These are phyloP conservation scores for Trametes sp. DNA, from an alignment of 1,284 basidiomycete species.

Conservation along the genomic window DNA sequence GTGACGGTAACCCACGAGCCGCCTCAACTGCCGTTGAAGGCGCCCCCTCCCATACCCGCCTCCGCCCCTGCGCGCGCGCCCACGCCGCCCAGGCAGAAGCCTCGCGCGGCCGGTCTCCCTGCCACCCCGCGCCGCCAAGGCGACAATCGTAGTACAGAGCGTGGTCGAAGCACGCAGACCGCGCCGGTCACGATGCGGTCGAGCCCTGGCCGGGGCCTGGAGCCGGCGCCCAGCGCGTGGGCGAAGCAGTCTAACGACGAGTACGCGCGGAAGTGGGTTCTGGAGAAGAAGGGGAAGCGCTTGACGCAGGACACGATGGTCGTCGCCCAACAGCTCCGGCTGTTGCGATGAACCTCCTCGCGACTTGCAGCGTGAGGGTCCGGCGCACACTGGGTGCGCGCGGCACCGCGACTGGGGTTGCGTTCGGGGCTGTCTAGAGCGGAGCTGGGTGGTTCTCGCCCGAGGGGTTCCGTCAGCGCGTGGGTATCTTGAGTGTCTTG, in stretches of 20 bases:
- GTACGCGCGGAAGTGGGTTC: conserved; percentile 29
- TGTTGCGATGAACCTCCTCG: conserved; percentile 28
- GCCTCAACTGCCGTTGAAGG: conserved; percentile 10
- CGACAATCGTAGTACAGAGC: conserved; percentile 11
- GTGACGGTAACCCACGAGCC: neutral
- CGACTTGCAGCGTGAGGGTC: neutral
- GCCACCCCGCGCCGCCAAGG: conserved; percentile 19
- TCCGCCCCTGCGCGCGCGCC: conserved; percentile 17
- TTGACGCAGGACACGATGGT: conserved; percentile 29
- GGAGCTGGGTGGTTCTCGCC: neutral
- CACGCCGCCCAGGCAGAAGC: conserved; percentile 12
- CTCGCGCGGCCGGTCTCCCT: conserved; percentile 7
- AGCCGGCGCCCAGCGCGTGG: conserved; percentile 4
- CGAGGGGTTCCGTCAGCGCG: neutral
- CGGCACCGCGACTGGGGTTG: too few relatives aligned
- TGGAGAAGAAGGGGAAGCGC: conserved; percentile 33
- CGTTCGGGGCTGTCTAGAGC: neutral
- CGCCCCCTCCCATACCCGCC: conserved; percentile 1
- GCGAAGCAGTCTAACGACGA: conserved; percentile 5
- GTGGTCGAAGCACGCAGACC: conserved; percentile 13
- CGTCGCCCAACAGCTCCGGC: conserved; percentile 27
- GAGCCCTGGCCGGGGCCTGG: conserved; percentile 6
- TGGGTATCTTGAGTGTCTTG: neutral
- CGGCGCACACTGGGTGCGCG: too few relatives aligned
- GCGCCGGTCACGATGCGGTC: neutral